Evolutionary conservation across 106 monocot species (phyloP).

Genomic region (Apostasia shenzhenica): DNA sequence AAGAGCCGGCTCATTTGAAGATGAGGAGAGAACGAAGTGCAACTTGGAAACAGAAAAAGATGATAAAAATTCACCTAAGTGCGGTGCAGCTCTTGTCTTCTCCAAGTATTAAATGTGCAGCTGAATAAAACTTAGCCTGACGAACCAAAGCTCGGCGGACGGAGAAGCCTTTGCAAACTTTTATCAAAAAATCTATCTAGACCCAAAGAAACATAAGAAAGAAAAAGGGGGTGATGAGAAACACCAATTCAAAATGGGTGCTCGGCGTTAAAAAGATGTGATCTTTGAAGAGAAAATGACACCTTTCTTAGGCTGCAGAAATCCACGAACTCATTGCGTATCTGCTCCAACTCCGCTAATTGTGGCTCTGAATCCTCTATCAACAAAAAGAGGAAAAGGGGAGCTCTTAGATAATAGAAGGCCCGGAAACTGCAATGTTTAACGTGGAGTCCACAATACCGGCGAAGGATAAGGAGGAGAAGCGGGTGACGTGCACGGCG

Average conservation of each 20-base stretch:
- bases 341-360: conserved; percentile 21
- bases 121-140: conserved; percentile 25
- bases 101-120: conserved; percentile 58
- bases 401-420: neutral
- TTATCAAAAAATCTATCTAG: conserved; percentile 66
- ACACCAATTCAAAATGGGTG: neutral
- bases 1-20: neutral
- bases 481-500: conserved; percentile 62
- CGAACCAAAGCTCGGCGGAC: conserved; percentile 41
- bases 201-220: neutral
- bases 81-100: conserved; percentile 25
- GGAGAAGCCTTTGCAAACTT: conserved; percentile 61
- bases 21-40: neutral
- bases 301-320: conserved; percentile 63
- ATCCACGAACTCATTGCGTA: conserved; percentile 35
- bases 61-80: conserved; percentile 25
- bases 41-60: neutral
- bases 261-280: neutral
- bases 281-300: neutral
- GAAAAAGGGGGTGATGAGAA: neutral
- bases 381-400: neutral
- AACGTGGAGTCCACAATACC: neutral
- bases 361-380: neutral
- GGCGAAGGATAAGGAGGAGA: conserved; percentile 11
- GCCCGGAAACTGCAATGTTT: neutral